phyloP scores from a whole-genome alignment of 306 rosid species.

The Hippophae rhamnoides region DNA sequence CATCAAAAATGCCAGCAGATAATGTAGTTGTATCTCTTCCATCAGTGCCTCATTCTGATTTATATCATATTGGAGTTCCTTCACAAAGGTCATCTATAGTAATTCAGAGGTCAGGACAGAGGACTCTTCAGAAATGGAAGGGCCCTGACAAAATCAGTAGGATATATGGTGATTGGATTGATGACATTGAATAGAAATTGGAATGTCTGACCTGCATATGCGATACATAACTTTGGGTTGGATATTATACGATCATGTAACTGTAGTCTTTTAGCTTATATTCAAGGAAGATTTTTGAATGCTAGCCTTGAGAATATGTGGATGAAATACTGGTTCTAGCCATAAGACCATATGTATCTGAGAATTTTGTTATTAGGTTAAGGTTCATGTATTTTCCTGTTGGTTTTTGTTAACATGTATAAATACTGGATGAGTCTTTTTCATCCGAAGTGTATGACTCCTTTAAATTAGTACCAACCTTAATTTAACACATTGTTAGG shows the following conservation, averaged over 20 bases:
- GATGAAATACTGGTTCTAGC: no score
- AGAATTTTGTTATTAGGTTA: no score
- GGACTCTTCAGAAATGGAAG: constrained; percentile 94
- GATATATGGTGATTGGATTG: constrained; percentile 99
- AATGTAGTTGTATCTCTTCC: constrained; percentile 51
- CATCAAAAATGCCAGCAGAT: constrained; percentile 49
- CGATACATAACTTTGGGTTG: neutral
- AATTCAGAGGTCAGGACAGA: constrained; percentile 73
- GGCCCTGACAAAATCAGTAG: constrained; percentile 98
- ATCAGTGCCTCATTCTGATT: constrained; percentile 63
- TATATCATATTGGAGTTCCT: constrained; percentile 68
- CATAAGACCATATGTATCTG: no score
- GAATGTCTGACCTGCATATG: constrained; percentile 17
- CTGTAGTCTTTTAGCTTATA: constrained; percentile 4
- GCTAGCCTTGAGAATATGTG: no score
- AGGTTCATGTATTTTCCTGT: no score
- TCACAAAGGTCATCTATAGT: constrained; percentile 74
- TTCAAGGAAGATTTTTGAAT: neutral
- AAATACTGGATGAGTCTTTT: no score
- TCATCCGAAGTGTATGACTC: no score
- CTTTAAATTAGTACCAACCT: no score
- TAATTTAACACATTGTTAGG: no score
- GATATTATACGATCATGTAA: constrained; percentile 22
- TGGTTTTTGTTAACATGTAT: no score
- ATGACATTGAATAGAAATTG: constrained; percentile 58